phyloP scores from a whole-genome alignment of 108 stramenopile genomes.

The Pinguiococcus pyrenoidosus region DNA sequence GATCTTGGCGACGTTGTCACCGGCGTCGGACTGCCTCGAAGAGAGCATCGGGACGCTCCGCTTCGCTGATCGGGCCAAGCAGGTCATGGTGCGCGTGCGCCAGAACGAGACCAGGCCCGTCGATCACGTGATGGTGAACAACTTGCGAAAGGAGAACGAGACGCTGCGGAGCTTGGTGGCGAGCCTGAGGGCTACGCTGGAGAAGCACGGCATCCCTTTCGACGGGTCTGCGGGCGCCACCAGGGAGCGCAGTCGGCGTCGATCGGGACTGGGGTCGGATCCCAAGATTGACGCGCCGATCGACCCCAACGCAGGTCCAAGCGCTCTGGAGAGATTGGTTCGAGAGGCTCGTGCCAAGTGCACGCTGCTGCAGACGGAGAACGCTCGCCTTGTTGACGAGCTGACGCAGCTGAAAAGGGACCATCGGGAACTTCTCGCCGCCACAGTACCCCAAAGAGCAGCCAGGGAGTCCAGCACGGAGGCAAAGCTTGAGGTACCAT shows the following conservation, averaged over 20 bases:
- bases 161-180: conserved; percentile 15
- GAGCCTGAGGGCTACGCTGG: neutral
- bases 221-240: conserved; percentile 7
- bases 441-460: neutral
- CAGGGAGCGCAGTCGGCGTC: conserved; percentile 7
- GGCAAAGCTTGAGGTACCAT: neutral
- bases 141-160: conserved; percentile 21
- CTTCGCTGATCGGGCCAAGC: conserved; percentile 67
- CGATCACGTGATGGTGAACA: conserved; percentile 27
- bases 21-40: conserved; percentile 60
- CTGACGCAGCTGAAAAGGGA: too few species aligned
- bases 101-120: conserved; percentile 34
- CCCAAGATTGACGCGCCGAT: neutral
- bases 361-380: too few species aligned
- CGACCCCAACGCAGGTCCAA: too few species aligned
- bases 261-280: conserved; percentile 5
- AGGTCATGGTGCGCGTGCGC: conserved; percentile 24
- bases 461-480: neutral
- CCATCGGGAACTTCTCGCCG: too few species aligned
- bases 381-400: too few species aligned
- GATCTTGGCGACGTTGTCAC: conserved; percentile 76
- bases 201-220: neutral
- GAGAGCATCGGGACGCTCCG: conserved; percentile 78
- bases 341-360: too few species aligned
- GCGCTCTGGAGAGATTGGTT: too few species aligned